These are phyloP conservation scores for Cadophora luteo-olivacea DNA, from an alignment of 2,329 filamentous ascomycete species.

Conservation along the genomic window DNA sequence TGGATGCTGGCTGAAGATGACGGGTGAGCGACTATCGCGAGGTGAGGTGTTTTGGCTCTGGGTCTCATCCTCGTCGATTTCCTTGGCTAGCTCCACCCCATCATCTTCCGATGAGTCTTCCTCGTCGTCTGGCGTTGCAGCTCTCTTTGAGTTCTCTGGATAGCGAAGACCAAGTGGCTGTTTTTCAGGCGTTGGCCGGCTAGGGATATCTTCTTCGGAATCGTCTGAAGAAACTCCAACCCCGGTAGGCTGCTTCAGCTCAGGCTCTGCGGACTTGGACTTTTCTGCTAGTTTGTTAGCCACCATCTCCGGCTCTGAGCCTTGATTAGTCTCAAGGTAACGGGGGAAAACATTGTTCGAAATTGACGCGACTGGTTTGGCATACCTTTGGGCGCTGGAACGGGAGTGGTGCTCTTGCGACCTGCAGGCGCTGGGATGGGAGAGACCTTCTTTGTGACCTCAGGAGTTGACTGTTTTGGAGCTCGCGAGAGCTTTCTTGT, in stretches of 20 bases:
- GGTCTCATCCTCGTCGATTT: constrained; percentile 30
- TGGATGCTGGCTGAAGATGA: constrained; percentile 36
- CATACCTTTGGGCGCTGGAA: constrained; percentile 19
- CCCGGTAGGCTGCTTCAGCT: constrained; percentile 1
- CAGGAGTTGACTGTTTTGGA: constrained; percentile 5
- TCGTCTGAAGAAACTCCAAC: constrained; percentile 20
- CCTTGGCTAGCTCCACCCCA: constrained; percentile 11
- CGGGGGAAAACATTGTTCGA: neutral
- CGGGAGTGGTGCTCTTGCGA: constrained; percentile 18
- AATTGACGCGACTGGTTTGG: neutral
- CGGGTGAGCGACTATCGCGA: constrained; percentile 42
- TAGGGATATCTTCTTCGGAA: constrained; percentile 27
- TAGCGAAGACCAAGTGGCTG: neutral
- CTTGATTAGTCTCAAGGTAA: neutral
- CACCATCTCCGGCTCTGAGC: neutral
- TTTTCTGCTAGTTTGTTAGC: constrained; percentile 6
- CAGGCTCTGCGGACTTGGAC: constrained; percentile 2
- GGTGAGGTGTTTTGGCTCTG: constrained; percentile 35
- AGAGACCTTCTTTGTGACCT: neutral
- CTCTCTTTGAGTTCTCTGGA: neutral
- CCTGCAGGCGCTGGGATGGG: neutral
- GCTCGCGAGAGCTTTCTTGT: no score
- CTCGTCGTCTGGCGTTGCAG: neutral
- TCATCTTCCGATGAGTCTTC: constrained; percentile 23
- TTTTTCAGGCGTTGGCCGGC: neutral